Evolutionary conservation across 306 rosid genomes (phyloP).

Genomic region (Biancaea sappan): DNA sequence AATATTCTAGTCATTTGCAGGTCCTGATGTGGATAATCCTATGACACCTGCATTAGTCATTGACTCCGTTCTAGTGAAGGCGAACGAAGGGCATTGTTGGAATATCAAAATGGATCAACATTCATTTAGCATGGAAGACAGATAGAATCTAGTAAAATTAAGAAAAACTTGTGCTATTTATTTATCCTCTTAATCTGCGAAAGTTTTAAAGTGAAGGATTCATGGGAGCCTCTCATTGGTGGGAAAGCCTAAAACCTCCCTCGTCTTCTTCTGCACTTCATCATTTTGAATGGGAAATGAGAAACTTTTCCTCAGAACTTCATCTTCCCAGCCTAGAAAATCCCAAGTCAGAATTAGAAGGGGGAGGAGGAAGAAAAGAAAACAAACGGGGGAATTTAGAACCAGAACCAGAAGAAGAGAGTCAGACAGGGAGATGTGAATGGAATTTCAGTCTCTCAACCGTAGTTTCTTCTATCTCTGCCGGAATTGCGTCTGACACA

Average conservation of each 20-base stretch:
- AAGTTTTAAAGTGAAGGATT: not conserved
- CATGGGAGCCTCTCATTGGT: conserved; percentile 45
- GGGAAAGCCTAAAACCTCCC: conserved; percentile 20
- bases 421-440: conserved; percentile 32
- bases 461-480: conserved; percentile 40
- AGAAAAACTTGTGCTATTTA: conserved; percentile 3
- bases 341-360: not conserved
- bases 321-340: conserved; percentile 10
- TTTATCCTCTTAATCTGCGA: conserved; percentile 26
- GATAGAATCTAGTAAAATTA: not conserved
- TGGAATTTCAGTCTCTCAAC: conserved; percentile 55
- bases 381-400: not conserved
- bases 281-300: conserved; percentile 60
- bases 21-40: not conserved
- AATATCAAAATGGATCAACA: not conserved
- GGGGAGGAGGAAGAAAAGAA: not conserved
- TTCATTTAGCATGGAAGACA: not conserved
- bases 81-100: not conserved
- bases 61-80: not conserved
- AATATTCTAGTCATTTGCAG: not conserved
- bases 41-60: not conserved
- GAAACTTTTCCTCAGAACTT: conserved; percentile 36
- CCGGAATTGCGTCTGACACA: conserved; percentile 37
- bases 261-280: conserved; percentile 4
- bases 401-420: not conserved